Base-by-base conservation (phyloP, 2,329 filamentous ascomycete species). In the Trichoderma polysporum region DNA sequence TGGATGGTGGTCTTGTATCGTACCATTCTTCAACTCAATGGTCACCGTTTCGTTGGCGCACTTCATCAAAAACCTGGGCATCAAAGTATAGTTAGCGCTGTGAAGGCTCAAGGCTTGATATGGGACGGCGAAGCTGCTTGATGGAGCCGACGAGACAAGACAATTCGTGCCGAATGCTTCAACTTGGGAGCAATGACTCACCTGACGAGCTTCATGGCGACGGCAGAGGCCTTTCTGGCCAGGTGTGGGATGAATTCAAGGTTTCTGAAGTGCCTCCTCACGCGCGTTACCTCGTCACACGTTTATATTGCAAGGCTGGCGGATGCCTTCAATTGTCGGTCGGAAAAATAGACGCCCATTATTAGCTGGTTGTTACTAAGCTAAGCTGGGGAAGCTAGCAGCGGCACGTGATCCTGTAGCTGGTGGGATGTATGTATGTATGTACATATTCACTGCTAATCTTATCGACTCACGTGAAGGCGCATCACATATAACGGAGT, bases 1-100 rank as follows among this genome's bases (percentile, higher is more conserved):
- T 17, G 37, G 8, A 25, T 61, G 1, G 27, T 0, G 22, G 10
- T 69, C 50, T 29, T 33, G 27, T 3, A 58, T 13, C 79, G 53
- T 84, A 95, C 94, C 95, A 87, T 98, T 98, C 82, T 99, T 99
- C 73, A 99, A 86, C 82, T 99, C 95, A 80, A 99, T 92, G 52
- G 94, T 98, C 75, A 98, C 95, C 75, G 95, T 97, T 84, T 99
- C 95, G 81, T 97, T 98, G 81, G 92, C 90, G 81, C 94, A 98
- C 86, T 99, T 99, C 94, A 98, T 98, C 74, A 99, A 85, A 81
- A 99, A 99, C 79, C 95, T 98, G 80, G 29, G 68, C 69, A 63
- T 70, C 69, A 59, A n/a, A 15, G 49, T 35, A 67, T 52, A 61
- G 73, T 77, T 71, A 77, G 75, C 69, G 64, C 52, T 63, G 56